A percentile compares a stretch with the other conserved stretches of the same genome.
Evolutionary conservation across 106 monocot genomes (phyloP).

Genomic region (Dioscorea dumetorum): DNA sequence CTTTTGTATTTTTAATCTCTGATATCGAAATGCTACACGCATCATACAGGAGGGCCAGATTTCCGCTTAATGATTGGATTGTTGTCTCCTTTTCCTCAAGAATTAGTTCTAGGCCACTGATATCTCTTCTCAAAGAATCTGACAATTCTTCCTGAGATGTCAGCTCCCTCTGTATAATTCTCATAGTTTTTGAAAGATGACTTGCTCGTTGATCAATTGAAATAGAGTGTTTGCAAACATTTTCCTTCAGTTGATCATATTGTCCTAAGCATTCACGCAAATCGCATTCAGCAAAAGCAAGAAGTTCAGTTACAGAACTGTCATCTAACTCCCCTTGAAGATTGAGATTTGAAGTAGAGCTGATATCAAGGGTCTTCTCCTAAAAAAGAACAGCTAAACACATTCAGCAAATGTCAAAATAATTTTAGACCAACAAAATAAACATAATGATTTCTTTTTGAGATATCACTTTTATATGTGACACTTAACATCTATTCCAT

Average conservation of each 20-base stretch:
- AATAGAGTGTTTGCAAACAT: slow-evolving; percentile 28
- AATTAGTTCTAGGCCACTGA: slow-evolving; percentile 27
- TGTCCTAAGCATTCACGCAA: slow-evolving; percentile 40
- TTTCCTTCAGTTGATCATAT: slow-evolving; percentile 35
- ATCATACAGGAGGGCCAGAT: slow-evolving; percentile 55
- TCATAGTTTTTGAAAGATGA: slow-evolving; percentile 24
- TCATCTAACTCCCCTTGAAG: slow-evolving; percentile 26
- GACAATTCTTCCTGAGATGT: slow-evolving; percentile 25
- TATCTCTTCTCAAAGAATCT: slow-evolving; percentile 39
- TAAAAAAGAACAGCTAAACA: slow-evolving; percentile 10
- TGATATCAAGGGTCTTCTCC: slow-evolving; percentile 22
- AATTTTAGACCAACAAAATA: too few species aligned
- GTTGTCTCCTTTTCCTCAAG: slow-evolving; percentile 53
- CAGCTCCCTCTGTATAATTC: slow-evolving; percentile 29
- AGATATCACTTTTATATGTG: too few species aligned
- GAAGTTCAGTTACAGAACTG: slow-evolving; percentile 26
- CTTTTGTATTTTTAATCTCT: slow-evolving; percentile 42
- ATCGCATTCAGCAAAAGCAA: slow-evolving; percentile 17
- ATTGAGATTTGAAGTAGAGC: slow-evolving; percentile 15
- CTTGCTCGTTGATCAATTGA: slow-evolving; percentile 37
- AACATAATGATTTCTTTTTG: too few species aligned
- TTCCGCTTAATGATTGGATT: slow-evolving; percentile 28
- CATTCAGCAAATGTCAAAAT: neutral
- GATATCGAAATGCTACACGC: slow-evolving; percentile 53
- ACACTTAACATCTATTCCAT: too few species aligned